A percentile compares a stretch with the other conserved stretches of the same genome.
These are phyloP conservation scores for Apiotrichum mycotoxinovorans DNA, from an alignment of 1,284 basidiomycete genomes.

Conservation along the genomic window DNA sequence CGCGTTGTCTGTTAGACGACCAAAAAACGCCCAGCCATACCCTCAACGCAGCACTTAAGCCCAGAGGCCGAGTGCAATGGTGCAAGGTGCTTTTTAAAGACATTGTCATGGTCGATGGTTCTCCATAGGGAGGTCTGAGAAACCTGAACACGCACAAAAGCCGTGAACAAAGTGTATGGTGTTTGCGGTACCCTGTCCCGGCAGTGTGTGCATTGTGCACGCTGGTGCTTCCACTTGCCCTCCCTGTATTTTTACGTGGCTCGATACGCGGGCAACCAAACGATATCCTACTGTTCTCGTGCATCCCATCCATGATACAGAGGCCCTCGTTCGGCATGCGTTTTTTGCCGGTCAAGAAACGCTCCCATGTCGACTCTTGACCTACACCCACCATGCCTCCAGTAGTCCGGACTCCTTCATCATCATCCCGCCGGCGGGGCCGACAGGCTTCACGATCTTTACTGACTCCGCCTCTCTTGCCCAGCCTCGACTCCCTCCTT, in stretches of 20 bases:
- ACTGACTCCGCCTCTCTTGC: slow-evolving; percentile 16
- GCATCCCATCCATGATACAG: neutral
- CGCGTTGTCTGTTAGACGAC: no score
- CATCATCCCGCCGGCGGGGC: slow-evolving; percentile 2
- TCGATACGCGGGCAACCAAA: neutral
- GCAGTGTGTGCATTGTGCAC: no score
- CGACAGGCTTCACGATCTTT: slow-evolving; percentile 7
- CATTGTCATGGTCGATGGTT: no score
- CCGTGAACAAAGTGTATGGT: no score
- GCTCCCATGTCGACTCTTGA: neutral
- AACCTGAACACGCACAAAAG: no score
- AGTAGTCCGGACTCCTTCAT: neutral
- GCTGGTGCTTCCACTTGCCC: neutral
- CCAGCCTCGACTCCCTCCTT: slow-evolving; percentile 21
- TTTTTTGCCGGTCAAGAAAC: neutral
- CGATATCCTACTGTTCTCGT: neutral
- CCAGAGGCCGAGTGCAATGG: no score
- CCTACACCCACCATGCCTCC: neutral
- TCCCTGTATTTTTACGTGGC: neutral
- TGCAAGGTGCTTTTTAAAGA: no score
- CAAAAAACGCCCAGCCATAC: no score
- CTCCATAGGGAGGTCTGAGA: no score
- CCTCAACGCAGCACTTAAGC: no score
- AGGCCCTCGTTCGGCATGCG: neutral
- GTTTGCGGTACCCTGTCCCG: no score